These are phyloP conservation scores for Ogataea thermomethanolica DNA, from an alignment of 805 yeast genomes.

Conservation along the genomic window DNA sequence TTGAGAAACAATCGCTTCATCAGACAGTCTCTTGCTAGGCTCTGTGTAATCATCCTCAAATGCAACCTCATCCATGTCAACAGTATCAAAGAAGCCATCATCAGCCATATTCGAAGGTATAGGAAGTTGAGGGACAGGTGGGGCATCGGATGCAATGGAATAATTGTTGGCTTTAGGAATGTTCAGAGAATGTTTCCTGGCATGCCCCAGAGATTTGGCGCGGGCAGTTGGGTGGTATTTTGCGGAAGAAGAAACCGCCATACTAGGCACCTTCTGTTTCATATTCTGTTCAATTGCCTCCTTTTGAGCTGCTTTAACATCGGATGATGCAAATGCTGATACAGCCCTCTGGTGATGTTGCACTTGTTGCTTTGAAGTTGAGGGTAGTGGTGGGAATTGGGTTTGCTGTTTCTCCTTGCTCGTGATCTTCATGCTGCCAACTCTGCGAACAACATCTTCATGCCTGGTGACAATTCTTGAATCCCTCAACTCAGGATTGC, in stretches of 20 bases:
- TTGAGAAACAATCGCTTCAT: constrained; percentile 43
- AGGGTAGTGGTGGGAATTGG: constrained; percentile 31
- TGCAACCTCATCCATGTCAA: constrained; percentile 37
- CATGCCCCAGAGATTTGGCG: constrained; percentile 84
- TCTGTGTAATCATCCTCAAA: constrained; percentile 27
- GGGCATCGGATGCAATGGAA: constrained; percentile 30
- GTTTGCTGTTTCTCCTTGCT: constrained; percentile 47
- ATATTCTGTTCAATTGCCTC: constrained; percentile 9
- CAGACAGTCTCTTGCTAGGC: constrained; percentile 37
- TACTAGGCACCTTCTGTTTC: constrained; percentile 10
- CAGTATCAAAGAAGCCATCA: constrained; percentile 60
- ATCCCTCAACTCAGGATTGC: constrained; percentile 11
- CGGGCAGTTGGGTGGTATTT: constrained; percentile 78
- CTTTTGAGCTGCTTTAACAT: constrained; percentile 26
- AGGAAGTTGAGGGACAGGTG: constrained; percentile 41
- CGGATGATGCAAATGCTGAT: constrained; percentile 36
- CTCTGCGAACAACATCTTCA: constrained; percentile 46
- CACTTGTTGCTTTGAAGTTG: constrained; percentile 27
- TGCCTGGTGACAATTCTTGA: constrained; percentile 14
- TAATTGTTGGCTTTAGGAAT: constrained; percentile 21
- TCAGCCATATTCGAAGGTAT: constrained; percentile 35
- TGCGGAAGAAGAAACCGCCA: constrained; percentile 30
- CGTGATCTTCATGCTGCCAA: constrained; percentile 59
- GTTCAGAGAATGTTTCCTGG: constrained; percentile 57
- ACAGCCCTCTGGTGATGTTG: constrained; percentile 36